Evolutionary conservation across 208 protist species (phyloP).

Genomic region (Leishmania guyanensis): DNA sequence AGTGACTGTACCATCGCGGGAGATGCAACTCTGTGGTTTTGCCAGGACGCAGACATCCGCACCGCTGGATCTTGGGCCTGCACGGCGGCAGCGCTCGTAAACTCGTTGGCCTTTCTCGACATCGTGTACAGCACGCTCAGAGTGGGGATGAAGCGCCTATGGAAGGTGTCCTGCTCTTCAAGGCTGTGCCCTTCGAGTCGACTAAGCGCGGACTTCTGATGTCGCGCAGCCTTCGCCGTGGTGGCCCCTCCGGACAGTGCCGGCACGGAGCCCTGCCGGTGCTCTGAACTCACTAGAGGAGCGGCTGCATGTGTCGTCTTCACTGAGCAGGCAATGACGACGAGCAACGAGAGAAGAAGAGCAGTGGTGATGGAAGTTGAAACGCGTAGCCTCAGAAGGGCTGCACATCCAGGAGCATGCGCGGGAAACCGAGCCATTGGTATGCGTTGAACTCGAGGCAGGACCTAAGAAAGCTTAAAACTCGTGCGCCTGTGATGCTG

Average conservation of each 20-base stretch:
- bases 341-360: constrained; percentile 7
- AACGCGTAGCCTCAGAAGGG: background rate
- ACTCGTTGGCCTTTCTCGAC: background rate
- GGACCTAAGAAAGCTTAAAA: background rate
- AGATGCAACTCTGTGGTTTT: background rate
- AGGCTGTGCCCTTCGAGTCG: constrained; percentile 6
- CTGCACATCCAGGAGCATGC: background rate
- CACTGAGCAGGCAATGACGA: background rate
- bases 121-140: constrained; percentile 10
- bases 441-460: background rate
- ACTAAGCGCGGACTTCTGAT: constrained; percentile 9
- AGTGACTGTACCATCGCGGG: background rate
- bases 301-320: no score
- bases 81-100: background rate
- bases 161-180: constrained; percentile 7
- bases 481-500: background rate
- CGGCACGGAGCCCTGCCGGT: background rate
- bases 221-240: background rate
- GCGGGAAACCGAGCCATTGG: background rate
- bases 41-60: background rate
- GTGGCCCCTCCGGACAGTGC: background rate
- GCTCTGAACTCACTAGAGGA: background rate
- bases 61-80: background rate
- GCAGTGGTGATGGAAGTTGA: background rate
- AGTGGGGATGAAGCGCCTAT: constrained; percentile 4